These are phyloP conservation scores for Dactylellina leptospora DNA, from an alignment of 2,329 filamentous ascomycete species.

Conservation along the genomic window DNA sequence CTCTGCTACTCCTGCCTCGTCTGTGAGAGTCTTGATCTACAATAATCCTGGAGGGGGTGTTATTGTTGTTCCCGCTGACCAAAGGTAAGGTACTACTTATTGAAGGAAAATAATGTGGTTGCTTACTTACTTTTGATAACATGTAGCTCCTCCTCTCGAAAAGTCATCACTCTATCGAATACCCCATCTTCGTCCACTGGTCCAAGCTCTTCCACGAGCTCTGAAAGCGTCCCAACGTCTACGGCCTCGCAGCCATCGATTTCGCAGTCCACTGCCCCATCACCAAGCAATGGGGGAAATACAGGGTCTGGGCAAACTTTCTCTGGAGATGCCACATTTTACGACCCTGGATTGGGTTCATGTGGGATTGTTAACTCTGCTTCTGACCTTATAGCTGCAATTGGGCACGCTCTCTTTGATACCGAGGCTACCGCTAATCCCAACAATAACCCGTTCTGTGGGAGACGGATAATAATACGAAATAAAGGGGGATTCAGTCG, in stretches of 20 bases:
- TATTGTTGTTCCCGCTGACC: constrained; percentile 45
- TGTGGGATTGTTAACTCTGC: constrained; percentile 56
- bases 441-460: constrained; percentile 57
- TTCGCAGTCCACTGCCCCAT: constrained; percentile 27
- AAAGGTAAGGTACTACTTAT: too few relatives aligned
- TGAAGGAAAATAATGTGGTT: neutral
- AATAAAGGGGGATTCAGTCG: constrained; percentile 32
- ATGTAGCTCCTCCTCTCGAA: constrained; percentile 35
- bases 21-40: constrained; percentile 42
- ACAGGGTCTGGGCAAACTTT: constrained; percentile 49
- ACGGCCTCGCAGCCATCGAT: too few relatives aligned
- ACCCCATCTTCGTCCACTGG: neutral
- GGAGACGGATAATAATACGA: constrained; percentile 55
- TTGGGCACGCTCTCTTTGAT: constrained; percentile 56
- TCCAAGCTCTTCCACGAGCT: constrained; percentile 7
- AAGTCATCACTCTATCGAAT: constrained; percentile 17
- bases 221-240: neutral
- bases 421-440: constrained; percentile 55
- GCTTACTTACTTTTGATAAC: neutral
- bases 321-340: constrained; percentile 56
- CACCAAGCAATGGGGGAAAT: constrained; percentile 28
- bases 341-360: constrained; percentile 55
- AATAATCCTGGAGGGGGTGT: constrained; percentile 47
- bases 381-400: constrained; percentile 55
- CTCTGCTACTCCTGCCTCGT: constrained; percentile 17